phyloP scores from a whole-genome alignment of 1,139 yeast genomes.

The Arxiozyma slooffiae region DNA sequence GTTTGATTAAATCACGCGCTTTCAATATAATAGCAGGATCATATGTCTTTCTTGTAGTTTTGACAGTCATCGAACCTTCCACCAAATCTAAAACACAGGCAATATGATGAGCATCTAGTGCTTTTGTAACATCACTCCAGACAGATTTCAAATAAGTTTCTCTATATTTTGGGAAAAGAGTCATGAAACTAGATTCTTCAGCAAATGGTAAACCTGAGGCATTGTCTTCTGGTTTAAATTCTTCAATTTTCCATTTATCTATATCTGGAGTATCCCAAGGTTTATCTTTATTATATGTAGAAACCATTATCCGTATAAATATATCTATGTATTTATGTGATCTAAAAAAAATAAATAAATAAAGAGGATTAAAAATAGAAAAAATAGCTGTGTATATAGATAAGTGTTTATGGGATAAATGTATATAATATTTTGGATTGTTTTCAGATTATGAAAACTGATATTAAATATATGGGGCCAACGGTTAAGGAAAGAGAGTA shows the following conservation, averaged over 20 bases:
- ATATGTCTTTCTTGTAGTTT: slow-evolving; percentile 86
- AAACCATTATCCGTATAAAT: slow-evolving; percentile 48
- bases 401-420: background rate
- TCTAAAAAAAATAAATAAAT: too few species aligned
- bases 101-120: slow-evolving; percentile 62
- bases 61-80: slow-evolving; percentile 96
- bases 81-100: slow-evolving; percentile 80
- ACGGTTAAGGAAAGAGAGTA: too few species aligned
- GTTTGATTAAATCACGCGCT: slow-evolving; percentile 88
- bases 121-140: slow-evolving; percentile 87
- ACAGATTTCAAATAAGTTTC: slow-evolving; percentile 80
- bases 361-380: too few species aligned
- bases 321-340: background rate
- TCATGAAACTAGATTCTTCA: slow-evolving; percentile 91
- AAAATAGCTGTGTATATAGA: too few species aligned
- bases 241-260: slow-evolving; percentile 87
- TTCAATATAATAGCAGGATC: slow-evolving; percentile 92
- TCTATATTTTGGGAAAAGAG: slow-evolving; percentile 92
- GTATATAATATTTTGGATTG: background rate
- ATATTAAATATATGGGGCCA: background rate
- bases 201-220: slow-evolving; percentile 77
- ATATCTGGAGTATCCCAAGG: slow-evolving; percentile 98
- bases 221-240: slow-evolving; percentile 84
- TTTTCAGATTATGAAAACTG: too few species aligned
- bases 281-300: slow-evolving; percentile 86